phyloP scores from a whole-genome alignment of 2,329 filamentous ascomycete species.

The Magnaporthiopsis rhizophila region DNA sequence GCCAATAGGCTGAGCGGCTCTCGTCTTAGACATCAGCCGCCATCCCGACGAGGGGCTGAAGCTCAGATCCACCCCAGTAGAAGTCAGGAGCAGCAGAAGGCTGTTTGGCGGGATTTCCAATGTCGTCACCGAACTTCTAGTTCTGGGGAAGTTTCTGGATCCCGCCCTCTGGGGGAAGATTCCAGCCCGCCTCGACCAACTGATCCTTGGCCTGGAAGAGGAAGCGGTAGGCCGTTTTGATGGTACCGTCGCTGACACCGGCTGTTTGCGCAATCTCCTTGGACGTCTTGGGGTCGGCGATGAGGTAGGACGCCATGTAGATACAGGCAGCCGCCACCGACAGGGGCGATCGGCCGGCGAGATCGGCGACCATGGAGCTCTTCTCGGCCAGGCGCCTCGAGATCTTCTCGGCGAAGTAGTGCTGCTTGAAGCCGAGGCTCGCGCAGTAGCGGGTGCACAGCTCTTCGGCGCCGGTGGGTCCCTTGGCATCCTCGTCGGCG shows the following conservation, averaged over 20 bases:
- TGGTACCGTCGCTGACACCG: slow-evolving; percentile 92
- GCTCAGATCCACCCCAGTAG: background rate
- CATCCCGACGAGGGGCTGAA: background rate
- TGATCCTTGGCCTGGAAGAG: slow-evolving; percentile 67
- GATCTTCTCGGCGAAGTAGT: slow-evolving; percentile 70
- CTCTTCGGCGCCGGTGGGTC: slow-evolving; percentile 71
- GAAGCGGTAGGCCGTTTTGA: slow-evolving; percentile 90
- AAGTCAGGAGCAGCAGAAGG: background rate
- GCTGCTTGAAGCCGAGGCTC: slow-evolving; percentile 63
- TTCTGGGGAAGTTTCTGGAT: slow-evolving; percentile 60
- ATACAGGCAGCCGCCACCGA: slow-evolving; percentile 94
- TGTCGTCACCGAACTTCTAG: slow-evolving; percentile 22
- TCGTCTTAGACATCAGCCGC: background rate
- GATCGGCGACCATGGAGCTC: slow-evolving; percentile 67
- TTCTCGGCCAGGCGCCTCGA: slow-evolving; percentile 71
- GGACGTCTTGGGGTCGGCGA: slow-evolving; percentile 70
- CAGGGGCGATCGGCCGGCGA: slow-evolving; percentile 87
- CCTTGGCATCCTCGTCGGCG: slow-evolving; percentile 59
- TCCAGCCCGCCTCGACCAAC: slow-evolving; percentile 31
- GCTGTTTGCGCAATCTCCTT: slow-evolving; percentile 80
- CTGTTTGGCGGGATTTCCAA: background rate
- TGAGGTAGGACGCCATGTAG: slow-evolving; percentile 86
- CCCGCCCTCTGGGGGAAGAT: slow-evolving; percentile 60
- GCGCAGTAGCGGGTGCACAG: slow-evolving; percentile 88
- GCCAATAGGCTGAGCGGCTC: background rate